phyloP scores from a whole-genome alignment of 179 eudicot species.

The Corrigiola litoralis region DNA sequence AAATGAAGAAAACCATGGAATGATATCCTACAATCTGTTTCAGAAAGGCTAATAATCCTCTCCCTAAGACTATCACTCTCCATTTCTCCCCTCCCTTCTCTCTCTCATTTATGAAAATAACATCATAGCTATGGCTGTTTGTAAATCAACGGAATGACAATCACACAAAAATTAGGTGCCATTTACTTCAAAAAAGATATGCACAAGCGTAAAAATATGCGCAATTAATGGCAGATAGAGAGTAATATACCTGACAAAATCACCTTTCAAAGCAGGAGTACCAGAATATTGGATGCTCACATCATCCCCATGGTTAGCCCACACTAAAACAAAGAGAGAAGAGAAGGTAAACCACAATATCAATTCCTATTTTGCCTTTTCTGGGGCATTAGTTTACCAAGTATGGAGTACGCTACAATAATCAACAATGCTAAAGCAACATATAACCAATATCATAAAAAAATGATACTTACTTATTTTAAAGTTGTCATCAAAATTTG shows the following conservation, averaged over 20 bases:
- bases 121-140: too few relatives aligned
- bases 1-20: too few relatives aligned
- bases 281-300: conserved; percentile 97
- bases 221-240: background rate
- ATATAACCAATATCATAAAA: background rate
- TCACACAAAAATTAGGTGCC: background rate
- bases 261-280: conserved; percentile 95
- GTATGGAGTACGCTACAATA: background rate
- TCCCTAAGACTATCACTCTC: too few relatives aligned
- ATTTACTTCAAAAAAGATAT: background rate
- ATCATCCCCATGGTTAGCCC: conserved; percentile 99
- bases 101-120: too few relatives aligned
- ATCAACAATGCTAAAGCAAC: conserved; percentile 1
- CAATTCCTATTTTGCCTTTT: background rate
- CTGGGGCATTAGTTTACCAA: background rate
- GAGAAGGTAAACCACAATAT: conserved; percentile 4
- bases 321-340: conserved; percentile 44
- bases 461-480: conserved; percentile 62
- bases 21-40: too few relatives aligned
- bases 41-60: too few relatives aligned
- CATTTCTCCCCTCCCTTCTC: too few relatives aligned
- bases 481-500: conserved; percentile 74
- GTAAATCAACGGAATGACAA: background rate
- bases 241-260: conserved; percentile 74
- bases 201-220: background rate